phyloP scores from a whole-genome alignment of 1,284 basidiomycete genomes.

The Porogramme epimiltina region DNA sequence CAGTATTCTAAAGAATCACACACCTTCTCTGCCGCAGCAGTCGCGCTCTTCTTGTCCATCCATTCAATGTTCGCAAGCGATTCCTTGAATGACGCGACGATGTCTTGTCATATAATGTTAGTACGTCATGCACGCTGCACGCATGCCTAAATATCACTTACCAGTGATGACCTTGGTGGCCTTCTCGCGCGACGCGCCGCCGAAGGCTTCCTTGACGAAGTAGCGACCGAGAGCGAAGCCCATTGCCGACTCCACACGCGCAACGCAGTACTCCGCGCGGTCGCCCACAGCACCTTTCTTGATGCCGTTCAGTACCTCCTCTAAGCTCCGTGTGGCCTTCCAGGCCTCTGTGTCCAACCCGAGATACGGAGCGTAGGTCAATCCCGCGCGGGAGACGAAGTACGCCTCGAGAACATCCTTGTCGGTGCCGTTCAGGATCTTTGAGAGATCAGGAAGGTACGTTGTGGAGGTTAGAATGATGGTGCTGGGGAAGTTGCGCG shows the following conservation, averaged over 20 bases:
- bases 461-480: conserved; percentile 87
- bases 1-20: background rate
- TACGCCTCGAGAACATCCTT: conserved; percentile 85
- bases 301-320: conserved; percentile 79
- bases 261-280: conserved; percentile 76
- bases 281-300: conserved; percentile 87
- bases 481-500: conserved; percentile 72
- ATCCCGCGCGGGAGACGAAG: conserved; percentile 72
- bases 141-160: conserved; percentile 30
- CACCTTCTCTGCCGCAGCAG: conserved; percentile 85
- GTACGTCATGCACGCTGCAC: background rate
- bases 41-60: conserved; percentile 89
- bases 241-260: conserved; percentile 61
- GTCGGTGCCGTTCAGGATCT: conserved; percentile 71
- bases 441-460: conserved; percentile 70
- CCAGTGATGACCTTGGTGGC: conserved; percentile 85
- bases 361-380: conserved; percentile 69
- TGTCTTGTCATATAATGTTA: conserved; percentile 47
- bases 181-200: conserved; percentile 77
- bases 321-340: conserved; percentile 69
- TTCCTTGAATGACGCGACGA: conserved; percentile 83
- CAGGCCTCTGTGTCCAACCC: conserved; percentile 76
- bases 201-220: conserved; percentile 89
- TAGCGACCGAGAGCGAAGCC: conserved; percentile 79
- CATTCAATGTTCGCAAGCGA: conserved; percentile 81